Conservation (phyloP, 2,329 filamentous ascomycete species). For the Colletotrichum filicis region DNA sequence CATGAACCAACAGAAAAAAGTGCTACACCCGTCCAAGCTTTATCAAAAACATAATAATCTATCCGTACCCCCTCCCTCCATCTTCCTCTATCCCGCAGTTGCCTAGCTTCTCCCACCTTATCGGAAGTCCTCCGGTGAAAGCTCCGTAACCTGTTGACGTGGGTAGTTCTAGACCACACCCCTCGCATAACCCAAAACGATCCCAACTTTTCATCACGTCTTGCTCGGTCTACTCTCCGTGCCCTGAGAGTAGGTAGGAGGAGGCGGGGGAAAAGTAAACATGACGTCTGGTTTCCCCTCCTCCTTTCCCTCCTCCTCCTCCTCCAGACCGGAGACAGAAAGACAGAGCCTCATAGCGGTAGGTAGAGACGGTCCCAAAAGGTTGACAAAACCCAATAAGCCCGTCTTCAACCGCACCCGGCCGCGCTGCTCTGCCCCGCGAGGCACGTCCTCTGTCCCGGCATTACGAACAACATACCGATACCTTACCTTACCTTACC, state of each 20-base stretch:
- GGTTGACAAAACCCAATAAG: neutral
- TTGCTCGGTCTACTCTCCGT: neutral
- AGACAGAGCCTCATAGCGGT: neutral
- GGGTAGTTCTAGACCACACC: constrained; percentile 12
- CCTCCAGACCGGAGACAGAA: too few species aligned
- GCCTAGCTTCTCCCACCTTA: neutral
- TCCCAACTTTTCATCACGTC: constrained; percentile 1
- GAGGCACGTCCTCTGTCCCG: neutral
- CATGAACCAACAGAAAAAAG: neutral
- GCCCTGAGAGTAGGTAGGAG: neutral
- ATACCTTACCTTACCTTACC: neutral
- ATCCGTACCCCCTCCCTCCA: neutral
- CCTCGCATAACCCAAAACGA: constrained; percentile 25
- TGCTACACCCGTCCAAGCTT: neutral
- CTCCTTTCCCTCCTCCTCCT: too few species aligned
- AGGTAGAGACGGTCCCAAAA: neutral
- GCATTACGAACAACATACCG: neutral
- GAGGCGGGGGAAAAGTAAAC: neutral
- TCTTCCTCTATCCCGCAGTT: neutral
- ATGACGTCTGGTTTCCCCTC: neutral
- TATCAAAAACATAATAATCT: neutral
- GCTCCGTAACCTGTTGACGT: neutral
- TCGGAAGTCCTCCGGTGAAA: constrained; percentile 8
- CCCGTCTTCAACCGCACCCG: neutral
- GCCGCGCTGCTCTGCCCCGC: neutral